Evolutionary conservation across 2,329 filamentous ascomycete genomes (phyloP).

Genomic region (Scortechinia acanthostroma): DNA sequence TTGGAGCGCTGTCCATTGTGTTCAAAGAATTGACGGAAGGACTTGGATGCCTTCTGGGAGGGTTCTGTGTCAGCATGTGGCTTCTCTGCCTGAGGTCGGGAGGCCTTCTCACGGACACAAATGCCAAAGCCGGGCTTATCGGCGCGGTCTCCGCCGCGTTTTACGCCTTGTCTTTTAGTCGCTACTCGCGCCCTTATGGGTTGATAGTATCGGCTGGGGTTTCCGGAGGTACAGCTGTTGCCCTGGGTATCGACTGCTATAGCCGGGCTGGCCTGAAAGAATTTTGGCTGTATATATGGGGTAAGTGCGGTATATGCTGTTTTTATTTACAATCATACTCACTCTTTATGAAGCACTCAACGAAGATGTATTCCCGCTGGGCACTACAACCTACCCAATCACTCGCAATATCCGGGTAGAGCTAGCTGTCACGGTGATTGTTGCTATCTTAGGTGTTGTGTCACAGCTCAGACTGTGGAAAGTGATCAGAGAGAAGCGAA

Average conservation of each 20-base stretch:
- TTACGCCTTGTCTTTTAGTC: conserved; percentile 73
- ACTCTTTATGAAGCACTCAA: conserved; percentile 44
- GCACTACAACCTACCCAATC: conserved; percentile 72
- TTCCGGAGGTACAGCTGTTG: conserved; percentile 68
- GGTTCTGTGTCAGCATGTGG: conserved; percentile 87
- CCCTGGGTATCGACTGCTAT: conserved; percentile 86
- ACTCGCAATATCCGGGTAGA: conserved; percentile 84
- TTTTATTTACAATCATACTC: conserved; percentile 4
- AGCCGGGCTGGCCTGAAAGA: conserved; percentile 86
- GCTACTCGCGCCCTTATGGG: conserved; percentile 70
- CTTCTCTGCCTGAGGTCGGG: conserved; percentile 71
- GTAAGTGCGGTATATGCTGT: conserved; percentile 26
- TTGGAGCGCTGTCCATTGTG: conserved; percentile 69
- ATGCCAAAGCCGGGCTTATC: conserved; percentile 70
- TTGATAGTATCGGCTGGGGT: conserved; percentile 75
- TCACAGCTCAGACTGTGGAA: conserved; percentile 85
- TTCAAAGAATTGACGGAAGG: conserved; percentile 77
- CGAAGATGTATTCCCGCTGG: conserved; percentile 69
- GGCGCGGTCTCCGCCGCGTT: conserved; percentile 59
- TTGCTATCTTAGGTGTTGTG: conserved; percentile 69
- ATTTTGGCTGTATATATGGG: conserved; percentile 92
- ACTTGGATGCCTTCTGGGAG: conserved; percentile 79
- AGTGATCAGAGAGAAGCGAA: conserved; percentile 59
- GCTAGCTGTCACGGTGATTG: conserved; percentile 68
- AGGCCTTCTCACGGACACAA: conserved; percentile 58